Evolutionary conservation across 2,329 filamentous ascomycete species (phyloP).

Genomic region (Leptographium galeiforme): DNA sequence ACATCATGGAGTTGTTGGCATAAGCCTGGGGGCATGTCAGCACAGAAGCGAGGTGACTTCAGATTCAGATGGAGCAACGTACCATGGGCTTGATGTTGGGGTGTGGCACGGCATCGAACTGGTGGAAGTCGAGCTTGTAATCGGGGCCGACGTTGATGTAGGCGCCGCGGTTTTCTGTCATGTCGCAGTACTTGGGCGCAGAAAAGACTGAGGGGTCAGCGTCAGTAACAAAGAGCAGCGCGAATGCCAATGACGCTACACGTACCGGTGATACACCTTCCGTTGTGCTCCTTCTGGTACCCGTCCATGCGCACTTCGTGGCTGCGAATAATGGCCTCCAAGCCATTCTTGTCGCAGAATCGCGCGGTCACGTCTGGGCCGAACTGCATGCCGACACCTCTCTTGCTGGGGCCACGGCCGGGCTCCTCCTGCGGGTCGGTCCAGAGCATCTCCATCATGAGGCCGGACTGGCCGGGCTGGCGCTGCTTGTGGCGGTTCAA

Average conservation of each 20-base stretch:
- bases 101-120: conserved; percentile 95
- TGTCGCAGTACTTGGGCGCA: conserved; percentile 92
- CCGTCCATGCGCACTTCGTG: conserved; percentile 98
- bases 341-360: conserved; percentile 91
- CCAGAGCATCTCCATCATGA: conserved; percentile 99
- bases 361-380: conserved; percentile 90
- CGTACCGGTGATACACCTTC: conserved; percentile 79
- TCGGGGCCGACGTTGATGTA: conserved; percentile 95
- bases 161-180: conserved; percentile 93
- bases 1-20: conserved; percentile 70
- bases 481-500: conserved; percentile 28
- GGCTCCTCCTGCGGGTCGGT: conserved; percentile 82
- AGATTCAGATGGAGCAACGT: conserved; percentile 12
- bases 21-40: conserved; percentile 47
- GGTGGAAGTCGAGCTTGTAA: conserved; percentile 80
- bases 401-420: conserved; percentile 86
- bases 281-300: conserved; percentile 96
- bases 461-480: conserved; percentile 63
- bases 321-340: conserved; percentile 90
- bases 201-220: conserved; percentile 59
- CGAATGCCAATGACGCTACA: neutral
- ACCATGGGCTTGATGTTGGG: conserved; percentile 91
- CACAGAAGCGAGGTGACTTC: neutral
- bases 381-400: conserved; percentile 92
- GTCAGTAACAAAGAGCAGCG: neutral